Evolutionary conservation across 805 yeast genomes (phyloP).

Genomic region (Kodamaea neixiangensis): DNA sequence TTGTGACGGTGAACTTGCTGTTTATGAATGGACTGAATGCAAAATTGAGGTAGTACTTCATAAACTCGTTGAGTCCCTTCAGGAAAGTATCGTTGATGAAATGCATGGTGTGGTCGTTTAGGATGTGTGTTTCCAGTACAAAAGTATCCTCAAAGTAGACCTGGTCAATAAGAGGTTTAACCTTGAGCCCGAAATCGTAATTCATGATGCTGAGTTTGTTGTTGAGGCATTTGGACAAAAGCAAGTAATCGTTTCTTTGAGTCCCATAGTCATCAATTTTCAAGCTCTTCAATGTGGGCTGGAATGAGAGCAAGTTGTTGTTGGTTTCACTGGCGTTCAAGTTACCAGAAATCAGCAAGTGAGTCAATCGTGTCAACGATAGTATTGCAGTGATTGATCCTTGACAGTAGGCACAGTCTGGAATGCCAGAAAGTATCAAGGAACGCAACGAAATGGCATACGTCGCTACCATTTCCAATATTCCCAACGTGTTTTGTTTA

Average conservation of each 20-base stretch:
- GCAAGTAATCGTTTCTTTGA: constrained; percentile 16
- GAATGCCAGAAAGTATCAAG: not conserved
- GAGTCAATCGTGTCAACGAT: not conserved
- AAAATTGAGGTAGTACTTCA: constrained; percentile 13
- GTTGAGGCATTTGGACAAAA: constrained; percentile 17
- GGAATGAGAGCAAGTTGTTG: constrained; percentile 12
- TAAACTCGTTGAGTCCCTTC: constrained; percentile 12
- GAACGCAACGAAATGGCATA: not conserved
- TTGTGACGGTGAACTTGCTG: constrained; percentile 4
- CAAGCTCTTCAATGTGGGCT: constrained; percentile 14
- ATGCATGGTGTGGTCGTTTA: constrained; percentile 13
- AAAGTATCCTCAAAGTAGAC: constrained; percentile 2
- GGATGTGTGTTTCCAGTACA: not conserved
- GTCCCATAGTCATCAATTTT: constrained; percentile 19
- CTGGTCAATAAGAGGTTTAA: constrained; percentile 2
- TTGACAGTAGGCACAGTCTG: constrained; percentile 1
- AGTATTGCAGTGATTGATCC: not conserved
- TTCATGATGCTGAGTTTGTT: constrained; percentile 9
- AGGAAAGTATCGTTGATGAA: constrained; percentile 11
- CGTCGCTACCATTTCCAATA: not conserved
- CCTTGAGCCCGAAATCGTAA: constrained; percentile 18
- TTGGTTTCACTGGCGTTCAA: not conserved
- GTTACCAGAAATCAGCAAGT: constrained; percentile 1
- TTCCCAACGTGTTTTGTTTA: not conserved
- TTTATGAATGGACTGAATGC: constrained; percentile 15